Evolutionary conservation across 192 early-diverging fungal species (phyloP).

Genomic region (Radiomyces spectabilis): DNA sequence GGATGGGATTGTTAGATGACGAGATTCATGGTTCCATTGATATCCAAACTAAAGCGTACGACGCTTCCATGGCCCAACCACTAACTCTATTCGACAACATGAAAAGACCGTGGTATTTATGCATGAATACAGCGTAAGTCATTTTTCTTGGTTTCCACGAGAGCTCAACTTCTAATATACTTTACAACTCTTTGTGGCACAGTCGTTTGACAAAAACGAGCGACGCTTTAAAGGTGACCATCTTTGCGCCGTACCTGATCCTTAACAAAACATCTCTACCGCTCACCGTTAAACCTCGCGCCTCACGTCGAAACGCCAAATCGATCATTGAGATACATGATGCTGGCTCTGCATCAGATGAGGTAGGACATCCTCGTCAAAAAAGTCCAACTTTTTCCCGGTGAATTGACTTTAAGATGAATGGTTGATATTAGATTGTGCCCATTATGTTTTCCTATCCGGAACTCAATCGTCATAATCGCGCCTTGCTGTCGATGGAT

Average conservation of each 20-base stretch:
- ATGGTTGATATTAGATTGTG: too few relatives aligned
- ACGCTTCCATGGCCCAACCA: not conserved
- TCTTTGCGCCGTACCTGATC: constrained; percentile 76
- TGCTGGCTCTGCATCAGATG: too few relatives aligned
- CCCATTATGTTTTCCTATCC: constrained; percentile 68
- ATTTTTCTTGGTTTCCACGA: constrained; percentile 1
- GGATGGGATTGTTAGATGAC: too few relatives aligned
- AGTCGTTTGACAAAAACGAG: constrained; percentile 4
- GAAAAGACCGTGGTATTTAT: too few relatives aligned
- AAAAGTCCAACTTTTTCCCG: too few relatives aligned
- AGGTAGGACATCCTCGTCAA: too few relatives aligned
- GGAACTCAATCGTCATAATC: constrained; percentile 62
- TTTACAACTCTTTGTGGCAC: not conserved
- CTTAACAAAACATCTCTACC: constrained; percentile 68
- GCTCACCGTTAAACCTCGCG: constrained; percentile 22
- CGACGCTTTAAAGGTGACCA: constrained; percentile 54
- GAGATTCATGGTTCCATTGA: not conserved
- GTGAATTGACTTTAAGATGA: too few relatives aligned
- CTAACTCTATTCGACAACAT: not conserved
- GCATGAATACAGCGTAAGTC: constrained; percentile 7
- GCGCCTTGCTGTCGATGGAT: constrained; percentile 53
- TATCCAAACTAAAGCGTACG: not conserved
- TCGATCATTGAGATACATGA: not conserved
- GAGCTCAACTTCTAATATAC: not conserved
- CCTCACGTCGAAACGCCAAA: not conserved